Percentiles rank a stretch among this genome's conserved stretches.
Evolutionary conservation across 2,329 filamentous ascomycete genomes (phyloP).

Genomic region (Tricladium varicosporioides): DNA sequence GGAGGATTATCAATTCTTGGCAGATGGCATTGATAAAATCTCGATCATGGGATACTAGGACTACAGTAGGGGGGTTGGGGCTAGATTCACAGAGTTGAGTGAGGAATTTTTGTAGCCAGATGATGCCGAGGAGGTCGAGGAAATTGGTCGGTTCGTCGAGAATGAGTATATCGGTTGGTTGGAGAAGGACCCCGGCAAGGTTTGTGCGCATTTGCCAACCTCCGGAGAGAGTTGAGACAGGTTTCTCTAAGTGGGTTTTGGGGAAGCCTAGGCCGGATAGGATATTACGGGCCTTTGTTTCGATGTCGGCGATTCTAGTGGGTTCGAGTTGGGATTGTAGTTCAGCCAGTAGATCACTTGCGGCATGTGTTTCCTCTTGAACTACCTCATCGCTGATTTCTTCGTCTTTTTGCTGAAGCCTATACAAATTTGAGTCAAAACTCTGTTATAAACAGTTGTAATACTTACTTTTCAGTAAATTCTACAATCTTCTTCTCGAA

Average conservation of each 20-base stretch:
- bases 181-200: conserved; percentile 64
- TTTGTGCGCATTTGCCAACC: conserved; percentile 73
- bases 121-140: conserved; percentile 76
- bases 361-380: conserved; percentile 65
- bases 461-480: conserved; percentile 36
- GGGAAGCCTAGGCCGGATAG: conserved; percentile 71
- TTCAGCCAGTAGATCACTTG: conserved; percentile 66
- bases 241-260: conserved; percentile 55
- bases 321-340: conserved; percentile 68
- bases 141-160: conserved; percentile 89
- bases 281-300: conserved; percentile 63
- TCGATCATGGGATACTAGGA: conserved; percentile 82
- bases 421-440: conserved; percentile 21
- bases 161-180: conserved; percentile 74
- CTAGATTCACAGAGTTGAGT: conserved; percentile 50
- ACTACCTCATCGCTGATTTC: conserved; percentile 56
- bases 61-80: conserved; percentile 59
- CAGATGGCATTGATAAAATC: conserved; percentile 77
- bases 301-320: conserved; percentile 60
- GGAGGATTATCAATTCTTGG: conserved; percentile 71
- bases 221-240: conserved; percentile 66
- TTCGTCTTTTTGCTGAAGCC: conserved; percentile 49
- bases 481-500: conserved; percentile 66
- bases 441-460: background rate
- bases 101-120: conserved; percentile 80